phyloP scores from a whole-genome alignment of 257 asterid species.

The Jacaranda mimosifolia region DNA sequence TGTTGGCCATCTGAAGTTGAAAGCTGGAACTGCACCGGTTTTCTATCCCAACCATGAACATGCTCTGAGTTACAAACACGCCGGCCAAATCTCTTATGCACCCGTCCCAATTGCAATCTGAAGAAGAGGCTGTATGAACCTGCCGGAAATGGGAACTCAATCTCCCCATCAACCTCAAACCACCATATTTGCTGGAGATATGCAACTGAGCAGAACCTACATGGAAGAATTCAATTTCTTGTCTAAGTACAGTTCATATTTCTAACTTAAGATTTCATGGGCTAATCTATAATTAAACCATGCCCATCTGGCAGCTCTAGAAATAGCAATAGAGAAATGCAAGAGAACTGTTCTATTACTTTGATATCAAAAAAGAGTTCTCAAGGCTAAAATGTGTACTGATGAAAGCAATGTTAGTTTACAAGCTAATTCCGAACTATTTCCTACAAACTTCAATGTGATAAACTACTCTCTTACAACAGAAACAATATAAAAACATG shows the following conservation, averaged over 20 bases:
- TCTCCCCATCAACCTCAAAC: conserved; percentile 90
- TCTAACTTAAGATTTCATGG: background rate
- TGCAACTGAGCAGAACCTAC: conserved; percentile 78
- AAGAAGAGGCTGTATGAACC: conserved; percentile 85
- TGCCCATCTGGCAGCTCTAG: too few species aligned
- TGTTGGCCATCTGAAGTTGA: conserved; percentile 82
- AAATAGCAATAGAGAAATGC: too few species aligned
- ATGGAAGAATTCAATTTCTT: background rate
- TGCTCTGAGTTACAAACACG: conserved; percentile 72
- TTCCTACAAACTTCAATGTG: background rate
- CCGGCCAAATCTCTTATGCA: conserved; percentile 69
- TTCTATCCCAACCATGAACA: conserved; percentile 91
- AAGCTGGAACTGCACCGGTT: conserved; percentile 80
- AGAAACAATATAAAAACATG: background rate
- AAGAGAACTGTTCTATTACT: too few species aligned
- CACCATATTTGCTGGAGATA: conserved; percentile 99
- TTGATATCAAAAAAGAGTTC: too few species aligned
- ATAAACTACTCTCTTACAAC: background rate
- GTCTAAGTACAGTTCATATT: background rate
- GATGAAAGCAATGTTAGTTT: background rate
- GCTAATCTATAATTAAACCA: too few species aligned
- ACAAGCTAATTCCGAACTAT: background rate
- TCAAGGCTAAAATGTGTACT: too few species aligned
- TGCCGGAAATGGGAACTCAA: conserved; percentile 82
- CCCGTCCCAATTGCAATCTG: conserved; percentile 80